phyloP scores from a whole-genome alignment of 2,329 filamentous ascomycete genomes.

The Botrytis tulipae region DNA sequence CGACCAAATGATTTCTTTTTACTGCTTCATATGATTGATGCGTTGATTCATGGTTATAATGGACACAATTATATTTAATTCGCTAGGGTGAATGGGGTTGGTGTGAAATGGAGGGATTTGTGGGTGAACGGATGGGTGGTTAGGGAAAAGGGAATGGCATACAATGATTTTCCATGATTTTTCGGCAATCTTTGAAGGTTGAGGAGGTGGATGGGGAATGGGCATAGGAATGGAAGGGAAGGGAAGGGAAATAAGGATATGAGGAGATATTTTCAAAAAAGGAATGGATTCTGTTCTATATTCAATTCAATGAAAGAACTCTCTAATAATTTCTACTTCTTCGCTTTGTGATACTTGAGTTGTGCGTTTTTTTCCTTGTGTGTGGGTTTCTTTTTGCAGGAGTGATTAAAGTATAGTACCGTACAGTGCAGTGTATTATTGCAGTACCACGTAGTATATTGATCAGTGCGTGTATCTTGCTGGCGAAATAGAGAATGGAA shows the following conservation, averaged over 20 bases:
- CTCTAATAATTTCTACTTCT: background rate
- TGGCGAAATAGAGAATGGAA: background rate
- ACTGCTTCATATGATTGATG: slow-evolving; percentile 6
- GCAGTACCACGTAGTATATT: background rate
- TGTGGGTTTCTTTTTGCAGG: background rate
- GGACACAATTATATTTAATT: slow-evolving; percentile 17
- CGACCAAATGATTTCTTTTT: background rate
- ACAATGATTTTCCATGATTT: slow-evolving; percentile 11
- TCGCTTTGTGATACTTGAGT: background rate
- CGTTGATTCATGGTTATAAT: slow-evolving; percentile 14
- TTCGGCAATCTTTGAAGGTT: background rate
- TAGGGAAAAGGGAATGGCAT: slow-evolving; percentile 13
- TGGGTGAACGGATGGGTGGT: slow-evolving; percentile 5
- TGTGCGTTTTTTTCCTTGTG: background rate
- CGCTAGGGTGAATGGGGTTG: slow-evolving; percentile 3
- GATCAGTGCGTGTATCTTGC: background rate
- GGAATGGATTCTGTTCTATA: background rate
- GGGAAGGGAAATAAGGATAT: background rate
- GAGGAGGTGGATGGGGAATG: background rate
- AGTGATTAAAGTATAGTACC: background rate
- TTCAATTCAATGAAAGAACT: slow-evolving; percentile 6
- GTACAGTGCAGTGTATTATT: background rate
- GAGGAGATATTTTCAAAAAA: background rate
- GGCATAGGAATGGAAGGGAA: background rate
- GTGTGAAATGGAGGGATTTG: background rate